Conservation (phyloP, 345 rosid species). For the Durio zibethinus region DNA sequence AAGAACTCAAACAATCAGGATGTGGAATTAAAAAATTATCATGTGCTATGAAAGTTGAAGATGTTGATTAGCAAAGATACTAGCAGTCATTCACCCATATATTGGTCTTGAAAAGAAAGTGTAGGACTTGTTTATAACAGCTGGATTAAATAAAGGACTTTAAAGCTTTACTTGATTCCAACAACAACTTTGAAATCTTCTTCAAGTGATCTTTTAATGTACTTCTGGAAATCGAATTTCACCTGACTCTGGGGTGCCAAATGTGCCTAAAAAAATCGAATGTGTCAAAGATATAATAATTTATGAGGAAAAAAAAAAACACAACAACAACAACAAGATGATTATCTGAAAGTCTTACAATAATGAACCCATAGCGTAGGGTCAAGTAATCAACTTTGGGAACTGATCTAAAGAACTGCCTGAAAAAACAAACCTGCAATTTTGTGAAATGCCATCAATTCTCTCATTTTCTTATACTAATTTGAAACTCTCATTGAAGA, state of each 20-base stretch:
- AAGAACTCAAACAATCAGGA: background rate
- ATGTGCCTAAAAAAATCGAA: slow-evolving; percentile 60
- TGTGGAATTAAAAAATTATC: background rate
- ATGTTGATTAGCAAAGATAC: background rate
- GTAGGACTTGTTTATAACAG: background rate
- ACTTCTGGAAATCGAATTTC: slow-evolving; percentile 67
- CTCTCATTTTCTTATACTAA: too few species aligned
- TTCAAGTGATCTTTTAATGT: slow-evolving; percentile 76
- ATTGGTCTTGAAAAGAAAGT: background rate
- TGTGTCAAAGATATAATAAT: background rate
- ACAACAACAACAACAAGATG: background rate
- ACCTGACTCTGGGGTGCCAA: slow-evolving; percentile 63
- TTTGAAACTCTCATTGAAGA: too few species aligned
- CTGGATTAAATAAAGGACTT: background rate
- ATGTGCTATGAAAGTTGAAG: background rate
- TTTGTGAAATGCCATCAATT: background rate
- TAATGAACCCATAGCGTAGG: slow-evolving; percentile 82
- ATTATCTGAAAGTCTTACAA: slow-evolving; percentile 30
- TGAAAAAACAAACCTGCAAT: slow-evolving; percentile 77
- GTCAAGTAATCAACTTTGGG: slow-evolving; percentile 80
- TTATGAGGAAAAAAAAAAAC: background rate
- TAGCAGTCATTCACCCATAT: background rate
- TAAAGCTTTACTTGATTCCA: slow-evolving; percentile 58
- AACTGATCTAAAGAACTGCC: slow-evolving; percentile 84
- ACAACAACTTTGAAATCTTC: slow-evolving; percentile 85